These are phyloP conservation scores for Talaromyces sp. DNA, from an alignment of 2,329 filamentous ascomycete genomes.

Conservation along the genomic window DNA sequence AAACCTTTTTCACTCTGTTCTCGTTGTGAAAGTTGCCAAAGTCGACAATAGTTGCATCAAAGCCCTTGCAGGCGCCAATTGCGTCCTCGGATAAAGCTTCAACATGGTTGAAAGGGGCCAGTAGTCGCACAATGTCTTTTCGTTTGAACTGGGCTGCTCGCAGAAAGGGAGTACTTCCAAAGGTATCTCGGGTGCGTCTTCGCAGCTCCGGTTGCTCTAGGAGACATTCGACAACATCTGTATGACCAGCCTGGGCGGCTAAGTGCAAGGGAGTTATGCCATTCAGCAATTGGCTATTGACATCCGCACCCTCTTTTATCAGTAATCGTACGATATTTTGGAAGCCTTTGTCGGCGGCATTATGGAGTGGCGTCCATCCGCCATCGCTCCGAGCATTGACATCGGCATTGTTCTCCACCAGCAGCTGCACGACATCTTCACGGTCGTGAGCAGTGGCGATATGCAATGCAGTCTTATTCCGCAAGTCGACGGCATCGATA, in stretches of 20 bases:
- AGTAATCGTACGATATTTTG: constrained; percentile 41
- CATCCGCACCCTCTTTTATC: constrained; percentile 29
- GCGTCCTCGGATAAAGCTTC: constrained; percentile 33
- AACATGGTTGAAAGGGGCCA: constrained; percentile 33
- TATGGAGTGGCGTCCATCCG: constrained; percentile 49
- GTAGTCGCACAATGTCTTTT: constrained; percentile 29
- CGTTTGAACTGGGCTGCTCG: constrained; percentile 35
- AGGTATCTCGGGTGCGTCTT: constrained; percentile 29
- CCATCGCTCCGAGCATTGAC: constrained; percentile 46
- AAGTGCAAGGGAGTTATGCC: constrained; percentile 35
- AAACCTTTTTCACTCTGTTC: constrained; percentile 42
- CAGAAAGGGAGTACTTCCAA: constrained; percentile 36
- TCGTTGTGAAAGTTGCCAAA: constrained; percentile 43
- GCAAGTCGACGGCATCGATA: constrained; percentile 37
- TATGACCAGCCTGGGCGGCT: constrained; percentile 34
- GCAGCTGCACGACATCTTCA: constrained; percentile 30
- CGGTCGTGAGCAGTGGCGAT: constrained; percentile 42
- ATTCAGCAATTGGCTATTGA: constrained; percentile 34
- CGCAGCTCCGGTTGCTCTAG: constrained; percentile 27
- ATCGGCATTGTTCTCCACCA: constrained; percentile 41
- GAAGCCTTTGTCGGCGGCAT: constrained; percentile 47
- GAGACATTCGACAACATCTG: constrained; percentile 29
- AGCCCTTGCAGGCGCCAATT: constrained; percentile 41
- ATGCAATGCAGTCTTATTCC: constrained; percentile 44
- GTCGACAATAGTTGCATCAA: constrained; percentile 50